Conservation (phyloP, 108 stramenopile genomes). For the Cyclotella kingstonii region DNA sequence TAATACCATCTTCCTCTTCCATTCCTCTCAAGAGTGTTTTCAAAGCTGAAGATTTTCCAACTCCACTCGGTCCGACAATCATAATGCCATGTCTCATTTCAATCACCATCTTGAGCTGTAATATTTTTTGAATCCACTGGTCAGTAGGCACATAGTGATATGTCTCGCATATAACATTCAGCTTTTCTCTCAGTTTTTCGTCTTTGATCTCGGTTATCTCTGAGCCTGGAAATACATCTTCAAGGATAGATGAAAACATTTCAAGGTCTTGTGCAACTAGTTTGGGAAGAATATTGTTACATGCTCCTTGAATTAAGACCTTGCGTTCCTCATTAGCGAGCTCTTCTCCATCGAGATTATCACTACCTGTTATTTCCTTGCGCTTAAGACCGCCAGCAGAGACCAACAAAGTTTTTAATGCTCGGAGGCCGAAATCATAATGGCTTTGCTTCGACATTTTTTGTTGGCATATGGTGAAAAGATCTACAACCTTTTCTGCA, state of each 20-base stretch:
- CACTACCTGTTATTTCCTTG: slow-evolving; percentile 67
- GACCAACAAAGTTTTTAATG: slow-evolving; percentile 96
- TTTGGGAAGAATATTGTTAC: slow-evolving; percentile 97
- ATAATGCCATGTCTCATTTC: slow-evolving; percentile 96
- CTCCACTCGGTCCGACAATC: slow-evolving; percentile 92
- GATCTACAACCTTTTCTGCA: slow-evolving; percentile 87
- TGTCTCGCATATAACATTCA: slow-evolving; percentile 67
- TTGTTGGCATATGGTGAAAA: slow-evolving; percentile 90
- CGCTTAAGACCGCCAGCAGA: slow-evolving; percentile 99
- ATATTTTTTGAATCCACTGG: slow-evolving; percentile 90
- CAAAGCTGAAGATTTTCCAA: slow-evolving; percentile 80
- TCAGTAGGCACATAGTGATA: slow-evolving; percentile 60
- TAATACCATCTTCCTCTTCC: slow-evolving; percentile 81
- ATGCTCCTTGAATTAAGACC: slow-evolving; percentile 88
- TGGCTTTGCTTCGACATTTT: slow-evolving; percentile 93
- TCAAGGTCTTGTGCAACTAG: slow-evolving; percentile 89
- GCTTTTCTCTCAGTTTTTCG: slow-evolving; percentile 58
- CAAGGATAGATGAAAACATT: slow-evolving; percentile 80
- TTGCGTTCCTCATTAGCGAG: slow-evolving; percentile 62
- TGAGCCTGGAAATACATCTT: slow-evolving; percentile 90
- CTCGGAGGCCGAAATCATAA: slow-evolving; percentile 99
- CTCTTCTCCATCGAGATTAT: slow-evolving; percentile 49
- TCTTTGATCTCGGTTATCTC: slow-evolving; percentile 81
- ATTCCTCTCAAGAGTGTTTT: slow-evolving; percentile 75
- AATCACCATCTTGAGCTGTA: slow-evolving; percentile 94